phyloP scores from a whole-genome alignment of 345 rosid genomes.

The Erodium maritimum region DNA sequence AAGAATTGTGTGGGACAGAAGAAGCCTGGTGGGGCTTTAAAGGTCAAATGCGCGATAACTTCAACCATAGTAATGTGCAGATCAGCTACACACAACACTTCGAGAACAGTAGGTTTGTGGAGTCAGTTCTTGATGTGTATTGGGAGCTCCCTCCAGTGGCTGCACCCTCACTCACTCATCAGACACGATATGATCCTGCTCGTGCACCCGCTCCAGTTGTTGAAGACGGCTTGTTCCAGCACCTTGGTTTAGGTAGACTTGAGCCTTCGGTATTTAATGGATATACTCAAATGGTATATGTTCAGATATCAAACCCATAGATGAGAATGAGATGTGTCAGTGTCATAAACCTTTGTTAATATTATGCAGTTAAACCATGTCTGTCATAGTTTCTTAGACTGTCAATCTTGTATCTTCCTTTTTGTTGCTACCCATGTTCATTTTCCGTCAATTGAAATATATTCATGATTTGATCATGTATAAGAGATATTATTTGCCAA shows the following conservation, averaged over 20 bases:
- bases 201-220: conserved; percentile 63
- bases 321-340: too few relatives aligned
- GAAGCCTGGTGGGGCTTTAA: conserved; percentile 98
- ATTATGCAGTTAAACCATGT: too few relatives aligned
- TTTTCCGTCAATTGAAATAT: too few relatives aligned
- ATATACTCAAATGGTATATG: conserved; percentile 93
- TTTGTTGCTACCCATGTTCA: too few relatives aligned
- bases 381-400: too few relatives aligned
- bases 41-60: conserved; percentile 84
- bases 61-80: conserved; percentile 61
- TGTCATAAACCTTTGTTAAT: conserved; percentile 19
- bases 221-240: conserved; percentile 77
- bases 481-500: too few relatives aligned
- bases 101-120: conserved; percentile 72
- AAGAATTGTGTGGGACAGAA: conserved; percentile 66
- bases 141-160: conserved; percentile 98
- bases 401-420: too few relatives aligned
- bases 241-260: conserved; percentile 58
- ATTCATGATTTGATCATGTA: too few relatives aligned
- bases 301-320: conserved; percentile 56
- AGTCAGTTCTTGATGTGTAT: conserved; percentile 70
- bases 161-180: conserved; percentile 93
- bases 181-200: conserved; percentile 84
- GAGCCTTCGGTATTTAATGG: conserved; percentile 83
- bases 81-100: conserved; percentile 67